These are phyloP conservation scores for Fusarium abutilonis DNA, from an alignment of 2,329 filamentous ascomycete genomes.

Conservation along the genomic window DNA sequence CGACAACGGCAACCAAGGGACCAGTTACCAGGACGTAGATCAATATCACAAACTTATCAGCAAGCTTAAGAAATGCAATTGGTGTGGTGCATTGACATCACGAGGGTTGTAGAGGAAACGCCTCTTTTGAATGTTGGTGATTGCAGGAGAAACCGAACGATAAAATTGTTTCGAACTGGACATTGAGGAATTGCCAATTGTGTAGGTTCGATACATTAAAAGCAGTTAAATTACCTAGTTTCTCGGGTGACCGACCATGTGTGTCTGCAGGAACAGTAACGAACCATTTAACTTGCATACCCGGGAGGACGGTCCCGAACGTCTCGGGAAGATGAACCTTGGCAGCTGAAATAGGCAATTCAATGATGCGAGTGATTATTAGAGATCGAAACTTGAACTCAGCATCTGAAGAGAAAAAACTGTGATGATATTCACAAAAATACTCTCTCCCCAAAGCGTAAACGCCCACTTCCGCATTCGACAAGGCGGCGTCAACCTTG, in stretches of 20 bases:
- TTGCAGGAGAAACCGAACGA: too few relatives aligned
- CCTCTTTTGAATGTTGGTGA: too few relatives aligned
- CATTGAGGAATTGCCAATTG: too few relatives aligned
- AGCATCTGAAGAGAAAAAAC: too few relatives aligned
- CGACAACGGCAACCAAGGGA: not conserved
- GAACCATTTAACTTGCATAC: not conserved
- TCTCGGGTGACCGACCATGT: too few relatives aligned
- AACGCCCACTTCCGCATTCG: conserved; percentile 18
- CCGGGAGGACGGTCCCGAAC: conserved; percentile 1
- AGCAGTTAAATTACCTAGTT: too few relatives aligned
- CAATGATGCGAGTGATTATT: not conserved
- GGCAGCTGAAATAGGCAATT: not conserved
- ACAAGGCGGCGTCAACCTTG: conserved; percentile 26
- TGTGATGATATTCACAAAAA: not conserved
- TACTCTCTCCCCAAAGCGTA: not conserved
- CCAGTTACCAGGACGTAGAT: not conserved
- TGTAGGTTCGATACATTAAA: too few relatives aligned
- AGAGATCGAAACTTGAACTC: not conserved
- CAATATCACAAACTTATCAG: not conserved
- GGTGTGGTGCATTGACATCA: not conserved
- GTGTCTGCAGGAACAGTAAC: not conserved
- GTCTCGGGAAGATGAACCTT: not conserved
- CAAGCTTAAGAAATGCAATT: not conserved
- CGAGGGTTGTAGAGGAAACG: too few relatives aligned
- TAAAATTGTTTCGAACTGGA: too few relatives aligned